Evolutionary conservation across 108 stramenopile species (phyloP).

Genomic region (Chaetoceros tenuissimus): DNA sequence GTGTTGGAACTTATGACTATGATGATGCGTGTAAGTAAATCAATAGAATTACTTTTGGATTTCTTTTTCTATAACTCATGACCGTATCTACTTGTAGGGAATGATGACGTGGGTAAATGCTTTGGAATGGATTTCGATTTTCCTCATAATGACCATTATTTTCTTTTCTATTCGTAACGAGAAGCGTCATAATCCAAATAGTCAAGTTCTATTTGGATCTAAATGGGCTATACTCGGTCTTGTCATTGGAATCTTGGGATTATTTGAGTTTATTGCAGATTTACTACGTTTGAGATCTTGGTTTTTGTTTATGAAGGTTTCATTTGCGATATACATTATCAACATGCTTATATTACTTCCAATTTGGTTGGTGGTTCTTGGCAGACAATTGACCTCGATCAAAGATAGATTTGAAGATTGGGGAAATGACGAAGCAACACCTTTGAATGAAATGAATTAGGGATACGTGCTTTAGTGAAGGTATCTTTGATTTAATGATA

Average conservation of each 20-base stretch:
- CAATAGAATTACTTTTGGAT: neutral
- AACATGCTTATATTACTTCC: constrained; percentile 54
- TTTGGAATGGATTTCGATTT: constrained; percentile 30
- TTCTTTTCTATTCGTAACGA: constrained; percentile 23
- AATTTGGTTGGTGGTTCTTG: constrained; percentile 45
- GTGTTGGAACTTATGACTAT: constrained; percentile 57
- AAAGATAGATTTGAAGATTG: too few relatives aligned
- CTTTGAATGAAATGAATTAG: too few relatives aligned
- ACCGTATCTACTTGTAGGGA: constrained; percentile 8
- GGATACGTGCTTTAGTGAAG: too few relatives aligned
- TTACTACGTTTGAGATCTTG: constrained; percentile 42
- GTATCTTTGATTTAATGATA: too few relatives aligned
- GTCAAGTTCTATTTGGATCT: neutral
- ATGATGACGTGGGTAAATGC: constrained; percentile 37
- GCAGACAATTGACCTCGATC: constrained; percentile 37
- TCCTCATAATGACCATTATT: constrained; percentile 20
- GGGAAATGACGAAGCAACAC: too few relatives aligned
- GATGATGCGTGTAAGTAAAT: constrained; percentile 6
- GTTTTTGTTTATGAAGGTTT: constrained; percentile 27
- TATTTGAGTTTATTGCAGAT: neutral
- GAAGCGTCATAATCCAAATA: constrained; percentile 10
- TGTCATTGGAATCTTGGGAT: neutral
- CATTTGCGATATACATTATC: constrained; percentile 29
- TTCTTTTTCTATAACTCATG: neutral
- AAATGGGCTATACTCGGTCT: neutral